Base-by-base conservation (phyloP, 2,329 filamentous ascomycete genomes). In the Ascochyta fabae region DNA sequence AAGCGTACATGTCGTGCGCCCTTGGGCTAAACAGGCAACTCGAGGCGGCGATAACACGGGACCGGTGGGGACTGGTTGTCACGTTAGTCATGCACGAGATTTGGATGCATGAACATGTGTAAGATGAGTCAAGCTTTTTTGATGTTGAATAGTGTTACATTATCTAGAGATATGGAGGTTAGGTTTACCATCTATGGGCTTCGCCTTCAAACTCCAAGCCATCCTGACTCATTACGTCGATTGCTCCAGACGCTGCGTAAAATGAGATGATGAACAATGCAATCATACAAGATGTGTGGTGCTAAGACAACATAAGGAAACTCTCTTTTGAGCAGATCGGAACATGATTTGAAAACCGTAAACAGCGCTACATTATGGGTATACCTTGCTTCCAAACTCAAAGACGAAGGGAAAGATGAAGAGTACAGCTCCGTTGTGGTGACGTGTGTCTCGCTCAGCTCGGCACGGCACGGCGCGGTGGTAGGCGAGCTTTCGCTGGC, bases 361-460 rank as follows among this genome's bases (percentile, higher is more conserved):
- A 63, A 59, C 39, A 61, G 62, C 61, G 67, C 69, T 69, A 69
- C 68, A 70, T 72, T 68, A 71, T 69, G 69, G 69, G 69, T 72
- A 72, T 72, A 71, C 68, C 64, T 59, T 68, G 56, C 64, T 62
- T 56, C 52, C 66, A 60, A 59, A 62, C 57, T 51, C 49, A 51
- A 58, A 52, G 44, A 64, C 59, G 63, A 62, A 62, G 69, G 47
- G 47, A 62, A 62, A 68, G 53, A 35, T 47, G 53, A 61, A 57
- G 43, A 56, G 57, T 56, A 58, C 48, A 58, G 60, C 61, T 66
- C 71, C 72, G 72, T 74, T 56, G 65, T 65, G 72, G 72, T 69
- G 72, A 66, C 65, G 60, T 69, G 70, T 69, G 68, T 69, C 72
- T 73, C 71, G 68, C 54, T 61, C 62, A 61, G 48, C 48, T 47